A percentile compares a stretch with the other conserved stretches of the same genome.
Conservation (phyloP, 106 monocot genomes). For the Xerophyta viscosa region DNA sequence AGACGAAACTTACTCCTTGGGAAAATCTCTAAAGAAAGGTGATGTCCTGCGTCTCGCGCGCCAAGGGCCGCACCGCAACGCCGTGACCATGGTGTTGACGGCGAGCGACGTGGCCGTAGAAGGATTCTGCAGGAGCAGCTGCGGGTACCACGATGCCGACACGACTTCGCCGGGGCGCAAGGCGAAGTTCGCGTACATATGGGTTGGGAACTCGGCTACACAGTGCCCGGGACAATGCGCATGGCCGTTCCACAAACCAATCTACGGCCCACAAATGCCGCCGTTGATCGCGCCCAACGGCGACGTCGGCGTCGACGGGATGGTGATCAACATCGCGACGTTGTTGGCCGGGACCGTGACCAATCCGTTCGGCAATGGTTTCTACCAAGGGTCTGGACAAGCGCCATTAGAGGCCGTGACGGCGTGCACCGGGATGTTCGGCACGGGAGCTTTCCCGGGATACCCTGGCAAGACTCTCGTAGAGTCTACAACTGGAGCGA, state of each 20-base stretch:
- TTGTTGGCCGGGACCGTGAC: conserved; percentile 10
- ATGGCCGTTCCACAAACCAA: too few relatives aligned
- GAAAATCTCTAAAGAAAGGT: neutral
- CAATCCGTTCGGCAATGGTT: conserved; percentile 8
- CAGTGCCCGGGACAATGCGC: conserved; percentile 15
- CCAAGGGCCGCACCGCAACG: neutral
- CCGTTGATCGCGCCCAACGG: too few relatives aligned
- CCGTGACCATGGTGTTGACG: conserved; percentile 1
- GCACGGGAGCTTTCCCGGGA: conserved; percentile 15
- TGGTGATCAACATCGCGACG: conserved; percentile 14
- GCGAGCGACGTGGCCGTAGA: conserved; percentile 8
- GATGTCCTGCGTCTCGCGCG: neutral
- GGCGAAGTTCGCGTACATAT: neutral
- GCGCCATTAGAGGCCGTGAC: conserved; percentile 20
- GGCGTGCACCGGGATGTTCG: conserved; percentile 17
- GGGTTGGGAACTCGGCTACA: conserved; percentile 6
- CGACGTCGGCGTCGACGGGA: conserved; percentile 14
- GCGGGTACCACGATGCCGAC: conserved; percentile 4
- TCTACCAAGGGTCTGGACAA: conserved; percentile 7
- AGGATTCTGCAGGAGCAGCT: conserved; percentile 11
- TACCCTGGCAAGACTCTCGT: conserved; percentile 12
- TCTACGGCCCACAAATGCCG: too few relatives aligned
- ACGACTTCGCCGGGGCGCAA: neutral
- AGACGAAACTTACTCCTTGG: neutral
- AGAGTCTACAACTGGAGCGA: conserved; percentile 8